Evolutionary conservation across 441 rosid species (phyloP).

Genomic region (Codiaeum variegatum): DNA sequence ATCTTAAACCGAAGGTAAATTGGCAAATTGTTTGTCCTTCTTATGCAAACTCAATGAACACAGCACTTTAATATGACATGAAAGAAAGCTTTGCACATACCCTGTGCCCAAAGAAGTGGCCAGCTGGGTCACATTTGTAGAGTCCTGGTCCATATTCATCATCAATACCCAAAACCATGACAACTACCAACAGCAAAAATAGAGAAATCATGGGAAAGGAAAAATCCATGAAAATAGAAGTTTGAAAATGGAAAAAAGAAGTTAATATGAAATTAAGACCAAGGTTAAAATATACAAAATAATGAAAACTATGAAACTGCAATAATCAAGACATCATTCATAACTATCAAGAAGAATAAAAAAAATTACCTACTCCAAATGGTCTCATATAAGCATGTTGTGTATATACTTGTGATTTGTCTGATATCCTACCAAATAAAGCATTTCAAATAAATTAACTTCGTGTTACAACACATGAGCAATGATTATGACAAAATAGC

Average conservation of each 20-base stretch:
- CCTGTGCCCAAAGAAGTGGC: conserved; percentile 97
- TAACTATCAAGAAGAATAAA: not conserved
- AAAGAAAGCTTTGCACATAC: conserved; percentile 28
- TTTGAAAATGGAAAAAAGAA: not conserved
- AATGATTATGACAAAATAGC: too few relatives aligned
- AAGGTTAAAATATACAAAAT: too few relatives aligned
- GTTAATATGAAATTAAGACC: too few relatives aligned
- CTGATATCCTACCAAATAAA: conserved; percentile 68
- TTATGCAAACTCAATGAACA: not conserved
- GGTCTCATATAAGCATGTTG: conserved; percentile 99
- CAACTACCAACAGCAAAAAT: conserved; percentile 45
- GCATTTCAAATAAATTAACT: too few relatives aligned
- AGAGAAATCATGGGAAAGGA: conserved; percentile 11
- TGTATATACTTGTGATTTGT: conserved; percentile 92
- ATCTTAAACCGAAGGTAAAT: too few relatives aligned
- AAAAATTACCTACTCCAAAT: conserved; percentile 73
- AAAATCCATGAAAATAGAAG: not conserved
- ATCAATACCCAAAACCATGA: conserved; percentile 89
- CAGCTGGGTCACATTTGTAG: conserved; percentile 98
- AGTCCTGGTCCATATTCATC: conserved; percentile 89
- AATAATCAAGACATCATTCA: too few relatives aligned
- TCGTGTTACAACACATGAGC: too few relatives aligned
- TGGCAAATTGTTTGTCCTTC: not conserved
- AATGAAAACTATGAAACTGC: too few relatives aligned
- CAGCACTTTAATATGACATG: not conserved